Percentiles rank a stretch among this genome's conserved stretches.
phyloP scores from a whole-genome alignment of 768 basidiomycete genomes.

The Dioszegia aurantiaca region DNA sequence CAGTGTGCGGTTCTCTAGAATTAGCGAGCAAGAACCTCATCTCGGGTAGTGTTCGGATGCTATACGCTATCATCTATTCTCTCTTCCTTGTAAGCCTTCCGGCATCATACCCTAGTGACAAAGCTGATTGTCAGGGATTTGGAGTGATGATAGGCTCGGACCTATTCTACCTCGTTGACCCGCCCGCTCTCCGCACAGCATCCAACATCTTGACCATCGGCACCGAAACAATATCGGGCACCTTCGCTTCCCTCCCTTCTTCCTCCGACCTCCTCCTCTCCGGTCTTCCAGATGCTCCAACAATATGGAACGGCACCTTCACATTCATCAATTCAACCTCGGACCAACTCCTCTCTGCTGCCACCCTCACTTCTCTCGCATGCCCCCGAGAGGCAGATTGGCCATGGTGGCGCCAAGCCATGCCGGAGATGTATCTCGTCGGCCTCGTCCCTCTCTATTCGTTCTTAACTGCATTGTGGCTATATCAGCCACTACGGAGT shows the following conservation, averaged over 20 bases:
- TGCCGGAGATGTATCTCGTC: conserved; percentile 64
- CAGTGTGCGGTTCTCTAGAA: conserved; percentile 48
- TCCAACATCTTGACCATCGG: conserved; percentile 60
- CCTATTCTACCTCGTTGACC: conserved; percentile 44
- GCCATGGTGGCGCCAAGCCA: conserved; percentile 76
- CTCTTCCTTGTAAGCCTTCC: conserved; percentile 38
- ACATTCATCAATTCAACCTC: conserved; percentile 46
- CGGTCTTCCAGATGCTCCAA: background rate
- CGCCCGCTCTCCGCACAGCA: conserved; percentile 25
- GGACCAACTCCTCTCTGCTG: conserved; percentile 49
- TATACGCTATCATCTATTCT: conserved; percentile 51
- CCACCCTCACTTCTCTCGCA: conserved; percentile 56
- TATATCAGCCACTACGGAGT: conserved; percentile 71
- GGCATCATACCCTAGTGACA: background rate
- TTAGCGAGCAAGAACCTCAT: conserved; percentile 48
- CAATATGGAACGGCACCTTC: conserved; percentile 43
- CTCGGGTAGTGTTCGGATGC: conserved; percentile 46
- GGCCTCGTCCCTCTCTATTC: conserved; percentile 51
- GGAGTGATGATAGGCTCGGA: conserved; percentile 49
- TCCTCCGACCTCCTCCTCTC: conserved; percentile 52
- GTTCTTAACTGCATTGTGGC: conserved; percentile 67
- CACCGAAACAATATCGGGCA: conserved; percentile 53
- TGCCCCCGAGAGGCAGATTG: conserved; percentile 68
- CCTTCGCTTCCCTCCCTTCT: conserved; percentile 62
- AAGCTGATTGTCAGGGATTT: conserved; percentile 30